Evolutionary conservation across 768 basidiomycete species (phyloP), one percentile per base, ranked within the genome.

Genomic region (Pisolithus microcarpus): DNA sequence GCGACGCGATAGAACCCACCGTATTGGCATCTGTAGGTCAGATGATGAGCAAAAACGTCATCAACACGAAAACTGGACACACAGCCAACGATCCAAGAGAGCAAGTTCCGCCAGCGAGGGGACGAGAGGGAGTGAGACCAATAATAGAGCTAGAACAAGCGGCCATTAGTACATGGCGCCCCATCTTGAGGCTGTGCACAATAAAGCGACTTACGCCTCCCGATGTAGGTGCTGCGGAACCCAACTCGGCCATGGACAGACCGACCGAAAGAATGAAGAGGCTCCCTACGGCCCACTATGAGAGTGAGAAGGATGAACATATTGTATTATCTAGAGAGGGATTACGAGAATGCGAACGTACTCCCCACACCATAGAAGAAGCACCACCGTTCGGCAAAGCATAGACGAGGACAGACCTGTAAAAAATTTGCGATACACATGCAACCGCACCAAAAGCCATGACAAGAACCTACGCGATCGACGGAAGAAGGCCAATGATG

Each of bases 41-140:
- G 21, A 4, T 23, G n/a, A n/a, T n/a, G 26, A 47, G 39, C 15
- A 19, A 23, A 13, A 19, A 23, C 46, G 50, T 31, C 21, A 28
- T 10, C 9, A 10, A 5, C 26, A 46, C 4, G 10, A 7, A 28
- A 0, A 24, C 11, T 1, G 16, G 19, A 68, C 78, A 10, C 56
- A 84, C 82, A 84, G 31, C 84, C 84, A 2, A 85, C 83, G 31
- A 85, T 72, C 84, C 84, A 85, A 7, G 78, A 75, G 16, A 85
- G 74, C 7, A 86, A 63, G 52, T 79, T 79, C 19, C 78, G 69
- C 65, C 75, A 85, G 31, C 75, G 63, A 7, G 78, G 78, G 5
- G 80, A 76, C 0, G 79, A 77, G 4, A 81, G 63, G 0, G 73
- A 74, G 54, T 82, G 76, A 0, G 85, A 81, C 83, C 85, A 86